Percentiles rank a stretch among this genome's conserved stretches.
These are phyloP conservation scores for Paramecium octaurelia DNA, from an alignment of 73 alveolate genomes.

Conservation along the genomic window DNA sequence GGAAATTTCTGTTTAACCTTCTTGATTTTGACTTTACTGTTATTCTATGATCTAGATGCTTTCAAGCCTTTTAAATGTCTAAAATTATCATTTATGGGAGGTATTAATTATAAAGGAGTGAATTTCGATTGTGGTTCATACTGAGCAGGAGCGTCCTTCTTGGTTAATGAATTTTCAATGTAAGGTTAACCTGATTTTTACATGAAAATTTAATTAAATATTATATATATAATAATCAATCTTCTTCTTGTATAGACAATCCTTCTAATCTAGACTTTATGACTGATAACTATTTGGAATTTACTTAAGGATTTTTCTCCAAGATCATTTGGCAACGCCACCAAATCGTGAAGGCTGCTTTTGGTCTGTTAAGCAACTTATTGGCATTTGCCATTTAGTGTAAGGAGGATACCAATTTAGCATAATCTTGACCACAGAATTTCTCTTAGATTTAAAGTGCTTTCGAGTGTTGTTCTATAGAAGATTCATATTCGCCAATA, in stretches of 20 bases:
- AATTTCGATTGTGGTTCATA: neutral
- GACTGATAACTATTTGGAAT: neutral
- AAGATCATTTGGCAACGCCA: neutral
- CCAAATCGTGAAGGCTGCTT: neutral
- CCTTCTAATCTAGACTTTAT: neutral
- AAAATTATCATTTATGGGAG: neutral
- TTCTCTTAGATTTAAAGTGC: neutral
- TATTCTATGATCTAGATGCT: neutral
- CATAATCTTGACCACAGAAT: neutral
- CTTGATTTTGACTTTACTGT: neutral
- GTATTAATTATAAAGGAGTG: neutral
- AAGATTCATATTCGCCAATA: neutral
- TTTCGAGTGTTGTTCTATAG: neutral
- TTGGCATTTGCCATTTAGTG: slow-evolving; percentile 33
- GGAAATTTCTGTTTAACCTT: neutral
- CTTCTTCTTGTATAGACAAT: neutral
- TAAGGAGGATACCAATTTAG: neutral
- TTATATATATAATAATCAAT: neutral
- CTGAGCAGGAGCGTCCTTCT: neutral
- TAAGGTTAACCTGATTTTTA: neutral
- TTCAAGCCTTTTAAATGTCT: neutral
- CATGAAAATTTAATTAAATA: neutral
- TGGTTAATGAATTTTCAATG: neutral
- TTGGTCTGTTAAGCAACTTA: neutral
- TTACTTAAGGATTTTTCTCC: neutral